These are phyloP conservation scores for Gleditsia sinensis DNA, from an alignment of 306 rosid species.

Conservation along the genomic window DNA sequence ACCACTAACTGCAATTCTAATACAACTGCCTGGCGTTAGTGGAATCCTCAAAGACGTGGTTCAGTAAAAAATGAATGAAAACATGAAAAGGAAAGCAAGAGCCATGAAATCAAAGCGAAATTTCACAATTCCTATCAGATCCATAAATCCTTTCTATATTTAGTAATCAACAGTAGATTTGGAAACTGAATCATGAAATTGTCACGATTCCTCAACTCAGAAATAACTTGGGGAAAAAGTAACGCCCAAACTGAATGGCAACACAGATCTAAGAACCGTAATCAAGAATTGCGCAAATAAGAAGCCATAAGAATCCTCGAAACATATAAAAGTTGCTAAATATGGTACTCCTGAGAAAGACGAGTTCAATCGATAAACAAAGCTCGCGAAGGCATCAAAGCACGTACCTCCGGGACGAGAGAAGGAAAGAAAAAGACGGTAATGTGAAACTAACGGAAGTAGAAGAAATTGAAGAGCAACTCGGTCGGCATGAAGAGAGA, in stretches of 20 bases:
- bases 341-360: neutral
- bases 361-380: neutral
- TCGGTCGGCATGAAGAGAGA: neutral
- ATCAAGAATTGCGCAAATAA: neutral
- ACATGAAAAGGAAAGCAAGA: neutral
- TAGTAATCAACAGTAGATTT: slow-evolving; percentile 15
- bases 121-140: slow-evolving; percentile 41
- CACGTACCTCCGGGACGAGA: slow-evolving; percentile 28
- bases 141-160: slow-evolving; percentile 26
- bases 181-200: slow-evolving; percentile 12
- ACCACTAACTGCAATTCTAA: slow-evolving; percentile 8
- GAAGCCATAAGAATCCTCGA: slow-evolving; percentile 12
- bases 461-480: slow-evolving; percentile 25
- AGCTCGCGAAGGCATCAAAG: slow-evolving; percentile 18
- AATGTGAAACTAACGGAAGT: neutral
- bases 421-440: no score
- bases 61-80: neutral
- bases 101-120: slow-evolving; percentile 23
- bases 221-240: slow-evolving; percentile 33
- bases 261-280: slow-evolving; percentile 40
- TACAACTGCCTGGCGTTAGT: neutral
- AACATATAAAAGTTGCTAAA: neutral
- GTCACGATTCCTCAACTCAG: slow-evolving; percentile 19
- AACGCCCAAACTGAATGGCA: slow-evolving; percentile 21
- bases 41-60: slow-evolving; percentile 1